phyloP scores from a whole-genome alignment of 345 rosid genomes.

The Gynandropsis gynandra region DNA sequence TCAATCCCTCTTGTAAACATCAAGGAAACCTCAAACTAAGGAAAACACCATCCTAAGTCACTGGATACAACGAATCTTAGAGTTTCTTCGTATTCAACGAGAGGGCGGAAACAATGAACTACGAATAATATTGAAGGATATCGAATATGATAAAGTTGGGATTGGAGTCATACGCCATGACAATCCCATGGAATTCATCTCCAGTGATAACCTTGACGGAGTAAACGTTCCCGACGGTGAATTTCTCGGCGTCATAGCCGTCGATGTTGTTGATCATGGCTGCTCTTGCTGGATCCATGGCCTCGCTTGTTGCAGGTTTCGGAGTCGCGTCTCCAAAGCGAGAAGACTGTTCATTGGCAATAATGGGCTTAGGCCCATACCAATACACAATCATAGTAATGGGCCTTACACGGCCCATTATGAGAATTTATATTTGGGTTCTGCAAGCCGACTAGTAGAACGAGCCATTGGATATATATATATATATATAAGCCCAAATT shows the following conservation, averaged over 20 bases:
- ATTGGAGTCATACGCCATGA: constrained; percentile 79
- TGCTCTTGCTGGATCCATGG: constrained; percentile 37
- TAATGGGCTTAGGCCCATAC: too few species aligned
- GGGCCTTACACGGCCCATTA: too few species aligned
- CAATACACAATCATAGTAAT: too few species aligned
- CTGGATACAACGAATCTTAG: not conserved
- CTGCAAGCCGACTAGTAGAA: too few species aligned
- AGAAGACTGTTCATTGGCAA: too few species aligned
- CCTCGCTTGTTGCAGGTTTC: constrained; percentile 19
- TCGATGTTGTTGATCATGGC: constrained; percentile 26
- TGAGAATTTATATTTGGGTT: too few species aligned
- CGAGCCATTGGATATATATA: too few species aligned
- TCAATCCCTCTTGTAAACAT: constrained; percentile 65
- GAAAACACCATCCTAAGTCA: not conserved
- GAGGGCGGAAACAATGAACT: not conserved
- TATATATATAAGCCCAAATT: too few species aligned
- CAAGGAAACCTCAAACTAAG: constrained; percentile 28
- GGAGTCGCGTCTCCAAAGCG: constrained; percentile 16
- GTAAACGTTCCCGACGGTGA: constrained; percentile 80
- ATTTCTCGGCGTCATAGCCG: constrained; percentile 44
- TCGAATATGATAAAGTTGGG: constrained; percentile 93
- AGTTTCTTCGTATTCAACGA: not conserved
- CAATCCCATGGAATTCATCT: constrained; percentile 88
- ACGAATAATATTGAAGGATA: constrained; percentile 44
- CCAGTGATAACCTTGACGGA: constrained; percentile 78